These are phyloP conservation scores for Boletus sensibilis DNA, from an alignment of 768 basidiomycete species.

Conservation along the genomic window DNA sequence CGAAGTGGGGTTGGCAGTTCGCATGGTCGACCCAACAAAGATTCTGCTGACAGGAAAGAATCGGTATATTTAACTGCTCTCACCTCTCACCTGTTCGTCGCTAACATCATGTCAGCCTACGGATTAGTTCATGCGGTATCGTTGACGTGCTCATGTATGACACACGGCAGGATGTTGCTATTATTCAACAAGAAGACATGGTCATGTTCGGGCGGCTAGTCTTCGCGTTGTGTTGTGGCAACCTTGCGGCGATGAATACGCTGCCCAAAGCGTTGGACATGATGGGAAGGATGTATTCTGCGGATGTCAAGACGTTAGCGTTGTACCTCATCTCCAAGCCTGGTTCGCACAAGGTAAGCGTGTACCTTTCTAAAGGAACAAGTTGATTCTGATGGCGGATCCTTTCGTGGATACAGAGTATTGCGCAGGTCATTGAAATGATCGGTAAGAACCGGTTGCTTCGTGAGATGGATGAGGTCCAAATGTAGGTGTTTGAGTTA, in stretches of 20 bases:
- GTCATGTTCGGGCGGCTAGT: slow-evolving; percentile 83
- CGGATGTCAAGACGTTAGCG: slow-evolving; percentile 79
- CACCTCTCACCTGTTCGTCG: not conserved
- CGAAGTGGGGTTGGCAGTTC: slow-evolving; percentile 72
- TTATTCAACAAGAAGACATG: slow-evolving; percentile 86
- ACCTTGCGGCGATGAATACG: slow-evolving; percentile 53
- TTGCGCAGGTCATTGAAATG: slow-evolving; percentile 80
- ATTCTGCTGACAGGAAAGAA: slow-evolving; percentile 88
- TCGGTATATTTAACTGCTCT: slow-evolving; percentile 44
- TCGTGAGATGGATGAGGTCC: slow-evolving; percentile 82
- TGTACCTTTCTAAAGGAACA: not conserved
- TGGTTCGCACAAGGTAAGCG: slow-evolving; percentile 55
- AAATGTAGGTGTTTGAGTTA: slow-evolving; percentile 51
- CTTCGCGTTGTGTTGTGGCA: slow-evolving; percentile 75
- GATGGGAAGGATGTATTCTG: slow-evolving; percentile 70
- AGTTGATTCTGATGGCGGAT: not conserved
- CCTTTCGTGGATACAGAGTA: slow-evolving; percentile 43
- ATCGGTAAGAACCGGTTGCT: slow-evolving; percentile 61
- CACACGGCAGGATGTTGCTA: slow-evolving; percentile 53
- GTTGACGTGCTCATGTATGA: slow-evolving; percentile 84
- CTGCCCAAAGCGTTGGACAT: slow-evolving; percentile 73
- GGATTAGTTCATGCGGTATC: slow-evolving; percentile 85
- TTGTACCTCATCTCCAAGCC: slow-evolving; percentile 77
- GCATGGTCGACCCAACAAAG: slow-evolving; percentile 84
- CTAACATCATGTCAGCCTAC: slow-evolving; percentile 48